Conservation (phyloP, 75 land plant genomes). For the Picea glauca region DNA sequence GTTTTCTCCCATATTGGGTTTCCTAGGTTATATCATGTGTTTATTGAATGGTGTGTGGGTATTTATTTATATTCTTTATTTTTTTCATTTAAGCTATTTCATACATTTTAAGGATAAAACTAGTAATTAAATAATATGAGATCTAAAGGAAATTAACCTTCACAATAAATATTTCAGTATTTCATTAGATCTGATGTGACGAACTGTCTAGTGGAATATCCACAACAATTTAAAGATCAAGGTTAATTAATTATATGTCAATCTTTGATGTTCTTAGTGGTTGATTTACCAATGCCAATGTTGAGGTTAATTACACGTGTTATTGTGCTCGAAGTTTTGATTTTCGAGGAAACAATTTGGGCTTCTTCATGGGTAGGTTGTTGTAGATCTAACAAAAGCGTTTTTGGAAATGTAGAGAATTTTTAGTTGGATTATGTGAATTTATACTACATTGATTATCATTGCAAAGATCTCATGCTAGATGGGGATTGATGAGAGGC, state of each 20-base stretch:
- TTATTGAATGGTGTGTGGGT: no score
- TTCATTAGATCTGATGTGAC: no score
- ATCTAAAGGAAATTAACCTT: no score
- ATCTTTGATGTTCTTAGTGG: background rate
- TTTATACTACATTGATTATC: constrained; percentile 8
- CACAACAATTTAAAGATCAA: background rate
- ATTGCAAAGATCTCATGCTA: constrained; percentile 83
- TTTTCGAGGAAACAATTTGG: constrained; percentile 77
- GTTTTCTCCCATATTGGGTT: no score
- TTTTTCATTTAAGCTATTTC: no score
- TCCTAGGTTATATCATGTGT: no score
- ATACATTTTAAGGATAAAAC: no score
- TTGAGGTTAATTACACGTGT: background rate
- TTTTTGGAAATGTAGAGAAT: background rate
- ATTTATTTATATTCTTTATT: no score
- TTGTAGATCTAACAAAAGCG: background rate
- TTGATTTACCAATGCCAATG: background rate
- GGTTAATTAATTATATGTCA: background rate
- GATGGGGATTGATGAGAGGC: constrained; percentile 98
- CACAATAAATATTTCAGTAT: no score
- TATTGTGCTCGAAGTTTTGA: constrained; percentile 64
- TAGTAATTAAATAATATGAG: no score
- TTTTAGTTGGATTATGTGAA: background rate
- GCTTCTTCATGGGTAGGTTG: constrained; percentile 93
- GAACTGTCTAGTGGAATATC: no score